These are phyloP conservation scores for Lolium perenne DNA, from an alignment of 176 grass and related monocot genomes.

Conservation along the genomic window DNA sequence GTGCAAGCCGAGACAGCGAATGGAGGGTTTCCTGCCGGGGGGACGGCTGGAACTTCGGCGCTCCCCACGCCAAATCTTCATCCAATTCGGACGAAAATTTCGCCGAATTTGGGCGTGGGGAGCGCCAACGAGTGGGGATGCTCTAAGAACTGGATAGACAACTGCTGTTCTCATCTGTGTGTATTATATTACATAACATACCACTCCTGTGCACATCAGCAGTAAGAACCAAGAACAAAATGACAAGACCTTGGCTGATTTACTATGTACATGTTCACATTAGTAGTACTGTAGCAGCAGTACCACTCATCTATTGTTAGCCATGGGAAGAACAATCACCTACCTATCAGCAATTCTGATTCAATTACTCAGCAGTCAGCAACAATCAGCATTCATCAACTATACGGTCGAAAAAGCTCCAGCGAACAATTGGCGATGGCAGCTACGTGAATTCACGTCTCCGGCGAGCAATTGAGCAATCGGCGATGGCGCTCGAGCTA, in stretches of 20 bases:
- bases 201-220: slow-evolving; percentile 31
- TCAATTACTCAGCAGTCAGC: neutral
- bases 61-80: no score
- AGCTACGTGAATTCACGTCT: no score
- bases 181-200: no score
- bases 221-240: neutral
- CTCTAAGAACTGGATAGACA: no score
- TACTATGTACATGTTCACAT: neutral
- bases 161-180: slow-evolving; percentile 35
- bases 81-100: no score
- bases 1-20: no score
- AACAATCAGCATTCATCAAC: neutral
- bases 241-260: neutral
- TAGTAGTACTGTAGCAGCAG: neutral
- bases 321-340: neutral
- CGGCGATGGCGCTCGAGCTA: neutral
- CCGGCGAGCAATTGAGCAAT: neutral
- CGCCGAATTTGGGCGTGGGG: no score
- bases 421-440: neutral
- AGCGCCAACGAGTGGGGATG: no score
- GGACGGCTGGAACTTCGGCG: no score
- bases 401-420: neutral
- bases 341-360: neutral
- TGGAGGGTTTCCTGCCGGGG: no score
- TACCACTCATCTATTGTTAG: neutral